Conservation (phyloP, 2,329 filamentous ascomycete genomes). For the Bipolaris oryzae region DNA sequence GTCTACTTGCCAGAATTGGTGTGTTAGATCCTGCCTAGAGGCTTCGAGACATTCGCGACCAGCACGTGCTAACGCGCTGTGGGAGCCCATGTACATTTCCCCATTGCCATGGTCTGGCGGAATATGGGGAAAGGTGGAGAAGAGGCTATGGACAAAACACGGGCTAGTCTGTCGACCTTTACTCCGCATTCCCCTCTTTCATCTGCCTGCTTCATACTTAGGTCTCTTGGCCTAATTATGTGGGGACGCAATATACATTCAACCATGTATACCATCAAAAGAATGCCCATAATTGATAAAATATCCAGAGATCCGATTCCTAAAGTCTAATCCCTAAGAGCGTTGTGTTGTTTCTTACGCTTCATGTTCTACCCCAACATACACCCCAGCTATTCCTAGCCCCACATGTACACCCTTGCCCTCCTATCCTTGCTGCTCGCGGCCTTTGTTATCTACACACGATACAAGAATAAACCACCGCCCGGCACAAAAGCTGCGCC, state of each 20-base stretch:
- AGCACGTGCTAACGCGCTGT: background rate
- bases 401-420: slow-evolving; percentile 29
- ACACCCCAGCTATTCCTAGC: background rate
- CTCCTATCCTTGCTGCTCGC: slow-evolving; percentile 18
- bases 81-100: background rate
- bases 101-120: background rate
- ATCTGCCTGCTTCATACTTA: background rate
- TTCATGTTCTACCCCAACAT: background rate
- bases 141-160: background rate
- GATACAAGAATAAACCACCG: slow-evolving; percentile 20
- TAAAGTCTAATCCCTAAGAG: background rate
- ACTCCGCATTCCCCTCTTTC: slow-evolving; percentile 23
- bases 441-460: slow-evolving; percentile 20
- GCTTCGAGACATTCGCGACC: background rate
- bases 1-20: background rate
- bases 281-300: too few relatives aligned
- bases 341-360: background rate
- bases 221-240: slow-evolving; percentile 15
- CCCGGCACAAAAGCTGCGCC: slow-evolving; percentile 26
- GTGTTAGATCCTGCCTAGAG: background rate
- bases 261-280: background rate
- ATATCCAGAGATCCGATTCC: background rate
- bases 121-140: slow-evolving; percentile 1
- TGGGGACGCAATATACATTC: slow-evolving; percentile 15
- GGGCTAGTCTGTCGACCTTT: background rate